Conservation (phyloP, 176 grass and related monocot genomes). For the Urochloa ruziziensis region DNA sequence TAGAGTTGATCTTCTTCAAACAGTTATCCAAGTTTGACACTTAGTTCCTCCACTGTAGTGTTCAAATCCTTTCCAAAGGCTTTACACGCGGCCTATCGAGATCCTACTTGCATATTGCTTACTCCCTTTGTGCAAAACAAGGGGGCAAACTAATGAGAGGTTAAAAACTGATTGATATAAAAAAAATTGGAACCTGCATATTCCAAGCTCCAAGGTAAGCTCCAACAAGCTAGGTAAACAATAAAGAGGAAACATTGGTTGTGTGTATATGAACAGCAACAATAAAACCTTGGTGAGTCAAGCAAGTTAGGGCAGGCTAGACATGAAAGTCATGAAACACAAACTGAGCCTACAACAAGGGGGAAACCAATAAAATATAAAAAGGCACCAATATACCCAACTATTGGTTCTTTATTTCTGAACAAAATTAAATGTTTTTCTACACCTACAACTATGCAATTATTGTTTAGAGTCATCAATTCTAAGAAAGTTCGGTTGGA, state of each 20-base stretch:
- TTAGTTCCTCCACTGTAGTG: slow-evolving; percentile 79
- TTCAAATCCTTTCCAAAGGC: slow-evolving; percentile 89
- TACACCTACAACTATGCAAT: not conserved
- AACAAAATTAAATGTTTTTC: not conserved
- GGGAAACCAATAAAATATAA: not conserved
- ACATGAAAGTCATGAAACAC: not conserved
- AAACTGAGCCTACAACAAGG: not conserved
- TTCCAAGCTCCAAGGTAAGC: too few relatives aligned
- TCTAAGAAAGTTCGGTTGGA: not conserved
- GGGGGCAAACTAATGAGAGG: not conserved
- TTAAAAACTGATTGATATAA: not conserved
- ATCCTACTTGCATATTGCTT: too few relatives aligned
- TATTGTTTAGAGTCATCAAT: not conserved
- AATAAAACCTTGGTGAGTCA: not conserved
- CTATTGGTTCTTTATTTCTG: not conserved
- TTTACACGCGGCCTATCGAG: too few relatives aligned
- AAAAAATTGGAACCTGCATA: not conserved
- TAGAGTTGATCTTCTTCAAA: slow-evolving; percentile 83
- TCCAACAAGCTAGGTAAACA: not conserved
- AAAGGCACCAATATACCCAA: not conserved
- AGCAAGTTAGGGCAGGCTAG: not conserved
- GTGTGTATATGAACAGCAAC: not conserved
- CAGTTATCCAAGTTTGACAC: slow-evolving; percentile 66
- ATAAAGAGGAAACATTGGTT: not conserved
- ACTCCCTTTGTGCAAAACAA: too few relatives aligned